Conservation (phyloP, 2,329 filamentous ascomycete genomes). For the Thelonectria blattea region DNA sequence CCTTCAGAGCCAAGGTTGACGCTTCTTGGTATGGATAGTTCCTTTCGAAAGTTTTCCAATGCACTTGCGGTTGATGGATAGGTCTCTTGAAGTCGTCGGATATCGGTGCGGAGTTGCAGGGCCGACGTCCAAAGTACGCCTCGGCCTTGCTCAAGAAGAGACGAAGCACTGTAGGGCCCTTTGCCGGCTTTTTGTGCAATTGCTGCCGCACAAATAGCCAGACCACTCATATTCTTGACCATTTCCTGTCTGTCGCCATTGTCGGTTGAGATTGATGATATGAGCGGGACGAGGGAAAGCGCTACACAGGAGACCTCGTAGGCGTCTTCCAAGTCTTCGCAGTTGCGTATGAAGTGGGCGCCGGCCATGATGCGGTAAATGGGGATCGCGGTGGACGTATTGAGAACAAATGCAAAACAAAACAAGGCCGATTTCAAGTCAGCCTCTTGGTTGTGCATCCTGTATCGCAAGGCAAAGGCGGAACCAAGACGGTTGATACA, state of each 20-base stretch:
- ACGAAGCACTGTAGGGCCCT: no score
- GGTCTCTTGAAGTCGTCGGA: background rate
- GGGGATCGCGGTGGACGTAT: no score
- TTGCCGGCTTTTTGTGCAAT: background rate
- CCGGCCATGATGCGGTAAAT: background rate
- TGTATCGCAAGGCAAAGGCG: no score
- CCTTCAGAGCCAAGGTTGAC: background rate
- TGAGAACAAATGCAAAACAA: no score
- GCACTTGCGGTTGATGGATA: background rate
- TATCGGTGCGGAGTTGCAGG: background rate
- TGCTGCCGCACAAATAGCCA: background rate
- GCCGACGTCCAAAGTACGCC: background rate
- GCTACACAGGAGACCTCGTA: background rate
- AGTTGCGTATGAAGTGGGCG: background rate
- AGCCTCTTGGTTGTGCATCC: no score
- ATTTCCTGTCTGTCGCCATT: background rate
- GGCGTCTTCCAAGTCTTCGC: background rate
- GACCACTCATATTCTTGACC: background rate
- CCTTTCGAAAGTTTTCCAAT: background rate
- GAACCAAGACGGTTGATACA: no score
- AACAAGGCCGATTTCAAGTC: no score
- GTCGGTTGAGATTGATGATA: background rate
- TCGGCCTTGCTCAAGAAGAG: background rate
- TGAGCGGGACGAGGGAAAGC: background rate
- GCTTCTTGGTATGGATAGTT: no score